These are phyloP conservation scores for Dryas alaskensis DNA, from an alignment of 306 rosid genomes.

Conservation along the genomic window DNA sequence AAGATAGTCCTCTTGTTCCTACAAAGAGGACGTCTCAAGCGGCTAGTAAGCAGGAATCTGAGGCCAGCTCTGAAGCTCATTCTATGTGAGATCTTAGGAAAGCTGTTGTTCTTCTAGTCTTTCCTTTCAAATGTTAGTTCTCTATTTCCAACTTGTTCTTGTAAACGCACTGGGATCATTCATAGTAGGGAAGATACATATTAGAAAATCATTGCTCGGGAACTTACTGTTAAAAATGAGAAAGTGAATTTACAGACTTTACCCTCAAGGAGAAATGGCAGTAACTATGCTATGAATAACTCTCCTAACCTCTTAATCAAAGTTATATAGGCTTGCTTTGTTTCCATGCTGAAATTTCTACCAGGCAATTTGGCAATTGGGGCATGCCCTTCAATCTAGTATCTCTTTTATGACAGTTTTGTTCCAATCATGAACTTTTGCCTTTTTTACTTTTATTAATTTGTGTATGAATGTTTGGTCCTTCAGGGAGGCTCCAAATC, in stretches of 20 bases:
- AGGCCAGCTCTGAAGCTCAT: slow-evolving; percentile 18
- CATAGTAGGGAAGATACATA: neutral
- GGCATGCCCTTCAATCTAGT: too few species aligned
- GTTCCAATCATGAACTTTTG: too few species aligned
- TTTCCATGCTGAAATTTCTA: too few species aligned
- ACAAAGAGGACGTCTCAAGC: slow-evolving; percentile 54
- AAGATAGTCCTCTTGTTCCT: slow-evolving; percentile 74
- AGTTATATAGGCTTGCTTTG: too few species aligned
- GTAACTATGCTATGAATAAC: too few species aligned
- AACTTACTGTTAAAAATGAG: neutral
- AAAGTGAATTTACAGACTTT: neutral
- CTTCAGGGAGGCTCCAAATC: too few species aligned
- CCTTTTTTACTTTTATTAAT: too few species aligned
- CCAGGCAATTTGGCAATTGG: too few species aligned
- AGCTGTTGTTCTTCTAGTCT: neutral
- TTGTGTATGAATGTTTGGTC: too few species aligned
- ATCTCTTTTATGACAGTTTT: too few species aligned
- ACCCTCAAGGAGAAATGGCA: neutral
- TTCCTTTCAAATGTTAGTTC: neutral
- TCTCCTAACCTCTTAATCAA: too few species aligned
- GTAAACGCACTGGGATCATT: slow-evolving; percentile 2
- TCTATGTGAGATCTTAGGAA: neutral
- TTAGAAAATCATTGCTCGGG: neutral
- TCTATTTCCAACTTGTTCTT: neutral
- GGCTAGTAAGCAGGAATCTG: slow-evolving; percentile 51